Conservation (phyloP, 2,329 filamentous ascomycete genomes). For the Penicillium psychrosexuale region DNA sequence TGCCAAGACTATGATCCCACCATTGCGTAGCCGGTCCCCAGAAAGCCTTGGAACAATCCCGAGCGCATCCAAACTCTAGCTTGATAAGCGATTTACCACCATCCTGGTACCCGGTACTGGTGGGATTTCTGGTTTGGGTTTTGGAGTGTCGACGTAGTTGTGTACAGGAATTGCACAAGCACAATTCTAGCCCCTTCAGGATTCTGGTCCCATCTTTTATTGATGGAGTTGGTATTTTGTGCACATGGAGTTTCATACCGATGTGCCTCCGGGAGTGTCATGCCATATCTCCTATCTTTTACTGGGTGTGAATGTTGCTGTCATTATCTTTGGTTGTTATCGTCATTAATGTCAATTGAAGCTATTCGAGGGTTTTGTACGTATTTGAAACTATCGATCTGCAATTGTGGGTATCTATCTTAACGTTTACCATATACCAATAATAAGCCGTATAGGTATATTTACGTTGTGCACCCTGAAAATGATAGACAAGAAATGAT, state of each 20-base stretch:
- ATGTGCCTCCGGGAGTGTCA: background rate
- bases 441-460: background rate
- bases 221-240: background rate
- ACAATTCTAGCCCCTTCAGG: background rate
- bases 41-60: background rate
- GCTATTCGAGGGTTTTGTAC: background rate
- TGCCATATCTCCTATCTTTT: background rate
- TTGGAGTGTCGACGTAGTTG: background rate
- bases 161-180: background rate
- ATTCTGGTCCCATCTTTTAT: background rate
- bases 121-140: background rate
- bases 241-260: background rate
- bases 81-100: background rate
- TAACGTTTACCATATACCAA: background rate
- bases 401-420: background rate
- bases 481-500: background rate
- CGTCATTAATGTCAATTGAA: background rate
- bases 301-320: background rate
- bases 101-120: constrained; percentile 1
- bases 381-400: background rate
- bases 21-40: constrained; percentile 2
- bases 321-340: background rate
- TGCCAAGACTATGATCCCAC: constrained; percentile 3
- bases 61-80: background rate
- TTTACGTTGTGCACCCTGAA: background rate